Evolutionary conservation across 257 asterid species (phyloP), one percentile per base, ranked within the genome.

Genomic region (Penstemon barbatus): DNA sequence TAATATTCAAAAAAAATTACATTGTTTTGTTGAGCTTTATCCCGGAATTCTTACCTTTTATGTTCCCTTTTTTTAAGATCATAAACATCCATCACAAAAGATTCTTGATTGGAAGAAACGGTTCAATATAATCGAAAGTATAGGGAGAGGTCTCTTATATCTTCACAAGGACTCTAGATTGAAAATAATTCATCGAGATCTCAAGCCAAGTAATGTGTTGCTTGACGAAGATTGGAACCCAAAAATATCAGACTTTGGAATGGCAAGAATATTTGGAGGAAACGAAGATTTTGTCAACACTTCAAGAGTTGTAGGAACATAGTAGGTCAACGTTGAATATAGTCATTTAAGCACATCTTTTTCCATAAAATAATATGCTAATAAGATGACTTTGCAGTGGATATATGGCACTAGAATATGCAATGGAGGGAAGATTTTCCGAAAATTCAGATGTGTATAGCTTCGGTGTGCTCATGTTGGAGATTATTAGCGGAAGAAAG

Each of bases 231-330:
- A 78, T n/a, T 77, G 77, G 80, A 72, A 65, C 66, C 86, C 86
- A 0, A 81, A 78, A 42, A 78, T 81, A 0, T 81, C 83, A 0
- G 83, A 81, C 58, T 81, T 81, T 51, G 86, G 86, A 7, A 75
- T 81, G 81, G 86, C 86, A 1, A 74, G 82, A 49, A 80, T 80
- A 37, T 77, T 77, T 39, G 82, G 82, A 52, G 74, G 78, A 52
- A 77, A 74, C 37, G 57, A 80, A 55, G 71, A 77, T 71, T 78
- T 77, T 4, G 78, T 51, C 43, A 68, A 75, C 3, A 81, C 85
- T 5, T 65, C 74, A 41, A 59, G 82, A 72, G 80, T 81, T 1
- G 85, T 77, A 0, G 85, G 83, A 58, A 77, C 85, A 48, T 77
- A 77, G 85, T 81, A 59, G 67, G 85, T 58, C 33, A 25, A 25